Evolutionary conservation across 2,329 filamentous ascomycete genomes (phyloP).

Genomic region (Aspergillus sojae): DNA sequence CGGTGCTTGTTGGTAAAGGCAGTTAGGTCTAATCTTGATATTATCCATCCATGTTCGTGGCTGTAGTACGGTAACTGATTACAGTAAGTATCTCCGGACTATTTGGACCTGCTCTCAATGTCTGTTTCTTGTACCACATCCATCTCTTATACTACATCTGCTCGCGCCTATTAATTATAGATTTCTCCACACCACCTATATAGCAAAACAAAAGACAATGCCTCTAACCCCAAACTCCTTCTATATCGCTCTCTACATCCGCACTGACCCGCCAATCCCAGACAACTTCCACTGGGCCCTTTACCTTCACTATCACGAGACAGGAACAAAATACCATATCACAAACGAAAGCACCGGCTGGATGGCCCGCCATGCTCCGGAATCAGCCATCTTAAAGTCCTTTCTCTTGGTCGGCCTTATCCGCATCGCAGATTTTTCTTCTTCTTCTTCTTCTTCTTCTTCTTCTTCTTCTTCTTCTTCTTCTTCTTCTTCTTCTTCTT

Average conservation of each 20-base stretch:
- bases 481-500: too few relatives aligned
- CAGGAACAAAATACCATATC: conserved; percentile 29
- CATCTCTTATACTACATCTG: neutral
- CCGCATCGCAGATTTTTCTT: conserved; percentile 23
- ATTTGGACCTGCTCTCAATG: neutral
- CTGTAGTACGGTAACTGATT: neutral
- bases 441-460: neutral
- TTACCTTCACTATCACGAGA: conserved; percentile 26
- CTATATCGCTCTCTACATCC: conserved; percentile 30
- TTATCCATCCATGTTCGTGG: neutral
- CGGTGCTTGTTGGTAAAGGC: conserved; percentile 32
- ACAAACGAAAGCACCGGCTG: conserved; percentile 21
- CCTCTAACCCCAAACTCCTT: conserved; percentile 16
- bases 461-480: too few relatives aligned
- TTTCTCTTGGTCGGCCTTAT: conserved; percentile 28
- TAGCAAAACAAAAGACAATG: neutral
- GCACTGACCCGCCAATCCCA: conserved; percentile 24
- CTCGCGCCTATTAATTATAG: neutral
- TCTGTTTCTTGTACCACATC: too few relatives aligned
- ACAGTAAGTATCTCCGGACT: neutral
- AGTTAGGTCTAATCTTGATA: conserved; percentile 28
- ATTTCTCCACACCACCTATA: neutral
- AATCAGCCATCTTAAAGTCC: conserved; percentile 20
- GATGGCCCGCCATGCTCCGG: conserved; percentile 23
- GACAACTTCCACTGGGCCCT: conserved; percentile 36